These are phyloP conservation scores for Cytospora schulzeri DNA, from an alignment of 2,329 filamentous ascomycete species.

Conservation along the genomic window DNA sequence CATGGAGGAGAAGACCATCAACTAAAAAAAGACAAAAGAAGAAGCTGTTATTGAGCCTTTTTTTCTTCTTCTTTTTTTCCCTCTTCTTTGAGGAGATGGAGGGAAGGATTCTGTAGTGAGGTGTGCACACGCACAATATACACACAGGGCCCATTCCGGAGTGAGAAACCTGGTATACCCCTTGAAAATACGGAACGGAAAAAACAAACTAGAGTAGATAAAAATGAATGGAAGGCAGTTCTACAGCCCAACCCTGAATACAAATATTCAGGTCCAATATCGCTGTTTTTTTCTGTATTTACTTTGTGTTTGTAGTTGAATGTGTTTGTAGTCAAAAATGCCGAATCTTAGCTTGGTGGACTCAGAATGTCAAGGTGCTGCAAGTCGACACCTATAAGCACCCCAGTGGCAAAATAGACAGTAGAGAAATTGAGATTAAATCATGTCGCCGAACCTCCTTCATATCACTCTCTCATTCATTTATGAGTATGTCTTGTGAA, in stretches of 20 bases:
- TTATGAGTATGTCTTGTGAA: too few relatives aligned
- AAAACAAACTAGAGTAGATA: conserved; percentile 15
- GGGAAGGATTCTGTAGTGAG: too few relatives aligned
- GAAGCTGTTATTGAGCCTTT: background rate
- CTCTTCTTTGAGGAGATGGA: too few relatives aligned
- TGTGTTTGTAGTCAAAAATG: background rate
- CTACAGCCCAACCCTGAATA: background rate
- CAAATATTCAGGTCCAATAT: too few relatives aligned
- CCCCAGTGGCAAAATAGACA: background rate
- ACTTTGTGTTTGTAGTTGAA: too few relatives aligned
- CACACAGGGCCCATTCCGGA: too few relatives aligned
- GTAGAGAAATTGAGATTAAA: background rate
- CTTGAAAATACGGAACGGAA: conserved; percentile 13
- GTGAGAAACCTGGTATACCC: background rate
- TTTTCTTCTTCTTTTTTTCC: background rate
- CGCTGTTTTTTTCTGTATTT: too few relatives aligned
- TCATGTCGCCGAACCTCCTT: background rate
- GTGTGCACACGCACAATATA: too few relatives aligned
- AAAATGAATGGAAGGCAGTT: conserved; percentile 2
- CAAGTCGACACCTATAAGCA: background rate
- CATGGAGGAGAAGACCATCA: conserved; percentile 68
- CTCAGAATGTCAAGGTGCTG: too few relatives aligned
- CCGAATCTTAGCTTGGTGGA: too few relatives aligned
- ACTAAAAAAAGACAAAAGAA: too few relatives aligned
- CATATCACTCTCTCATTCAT: too few relatives aligned